Evolutionary conservation across 768 basidiomycete species (phyloP), one percentile per base, ranked within the genome.

Genomic region (Naganishia antarctica): DNA sequence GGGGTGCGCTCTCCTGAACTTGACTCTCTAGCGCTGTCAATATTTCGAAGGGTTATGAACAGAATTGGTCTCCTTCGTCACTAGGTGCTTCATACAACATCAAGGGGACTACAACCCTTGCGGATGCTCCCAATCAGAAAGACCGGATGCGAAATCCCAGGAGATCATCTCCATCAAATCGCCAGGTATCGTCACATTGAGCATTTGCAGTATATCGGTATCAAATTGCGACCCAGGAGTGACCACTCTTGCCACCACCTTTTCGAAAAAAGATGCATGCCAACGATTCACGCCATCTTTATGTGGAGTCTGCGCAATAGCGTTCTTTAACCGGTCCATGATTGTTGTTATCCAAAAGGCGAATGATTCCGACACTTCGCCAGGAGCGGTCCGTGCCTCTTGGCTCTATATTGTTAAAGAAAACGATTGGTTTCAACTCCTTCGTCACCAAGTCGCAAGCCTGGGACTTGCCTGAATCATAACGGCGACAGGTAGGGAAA

Each of bases 231-330:
- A 23, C 11, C 34, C 53, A 11, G 53, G 53, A 26, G 34, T 37
- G 21, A 34, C 28, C n/a, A 57, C 34, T 40, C 34, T 57, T 26
- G 37, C 53, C 21, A 63, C 40, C 15, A 50, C 62, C 51, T 57
- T 63, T 50, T 53, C 62, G 45, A 63, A 63, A 16, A 63, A 53
- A 8, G 40, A 26, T 29, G 49, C 48, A 29, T 63, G 62, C 62
- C 62, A 63, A 5, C 48, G 51, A 26, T 44, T 53, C 4, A 57
- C 44, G 13, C 62, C 40, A 4, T 57, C 47, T n/a, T 28, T n/a
- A 28, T 63, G 49, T 11, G 62, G 61, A n/a, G n/a, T 51, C 2
- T 28, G 23, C 4, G 28, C 31, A n/a, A 51, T 48, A 13, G 32
- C 9, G 28, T n/a, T 40, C 47, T 25, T 45, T 12, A 51, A n/a